Base-by-base conservation (phyloP, 106 monocot species). In the Acanthochlamys bracteata region DNA sequence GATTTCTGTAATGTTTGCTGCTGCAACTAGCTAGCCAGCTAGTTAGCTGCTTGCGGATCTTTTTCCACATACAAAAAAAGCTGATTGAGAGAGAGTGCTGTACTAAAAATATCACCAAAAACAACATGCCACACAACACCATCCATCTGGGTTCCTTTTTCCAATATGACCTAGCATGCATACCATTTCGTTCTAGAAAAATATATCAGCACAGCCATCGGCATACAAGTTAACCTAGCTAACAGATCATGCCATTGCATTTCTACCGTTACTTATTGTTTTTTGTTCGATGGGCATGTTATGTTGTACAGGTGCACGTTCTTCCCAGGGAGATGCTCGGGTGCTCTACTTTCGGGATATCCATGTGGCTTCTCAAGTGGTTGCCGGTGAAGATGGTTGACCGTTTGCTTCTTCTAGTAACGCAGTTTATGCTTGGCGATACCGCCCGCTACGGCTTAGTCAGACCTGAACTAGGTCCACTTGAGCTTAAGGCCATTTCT, bases 291-390 rank as follows among this genome's bases (percentile, higher is more conserved):
- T 49, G 49, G 49, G 9, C 12, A 49, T 49, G 57, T 49, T 41
- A 27, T 33, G 27, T 33, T 33, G 33, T 33, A 33, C 67, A 89
- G 89, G 81, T 84, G 66, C 89, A 89, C 61, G 75, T 90, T 39
- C 72, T 90, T 41, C 89, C 89, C 2, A 71, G 82, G 43, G 89
- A 86, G 56, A 80, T 86, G 73, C 74, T 90, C 4, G 85, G 89
- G 15, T 39, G 57, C 46, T 90, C 89, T 43, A 90, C 89, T 43
- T 90, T 90, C 69, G 85, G 80, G 16, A 49, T 90, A 17, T 85
- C 85, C 53, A 75, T 83, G 75, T 85, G 74, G 82, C 77, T 90
- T 0, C 72, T 85, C 61, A 77, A 75, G 70, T 90, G 76, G 74
- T 60, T 90, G 0, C 73, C 89, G 0, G 56, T 80, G 0, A 46